Evolutionary conservation across 1,139 yeast species (phyloP).

Genomic region (Suhomyces wounanorum): DNA sequence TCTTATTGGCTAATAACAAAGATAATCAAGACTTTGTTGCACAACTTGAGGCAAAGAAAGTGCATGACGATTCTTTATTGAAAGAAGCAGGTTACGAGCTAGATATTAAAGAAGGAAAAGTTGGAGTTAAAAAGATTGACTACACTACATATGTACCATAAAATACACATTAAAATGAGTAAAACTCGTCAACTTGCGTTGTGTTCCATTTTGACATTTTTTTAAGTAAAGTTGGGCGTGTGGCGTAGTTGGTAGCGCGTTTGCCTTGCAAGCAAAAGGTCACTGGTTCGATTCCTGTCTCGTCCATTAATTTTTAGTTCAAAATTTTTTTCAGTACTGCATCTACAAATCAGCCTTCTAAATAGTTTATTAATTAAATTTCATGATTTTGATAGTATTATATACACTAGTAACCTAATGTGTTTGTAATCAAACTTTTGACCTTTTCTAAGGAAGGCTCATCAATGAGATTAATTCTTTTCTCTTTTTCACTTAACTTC

Average conservation of each 20-base stretch:
- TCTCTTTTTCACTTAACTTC: constrained; percentile 66
- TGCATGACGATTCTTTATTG: constrained; percentile 36
- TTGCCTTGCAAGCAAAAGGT: constrained; percentile 68
- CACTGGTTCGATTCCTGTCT: constrained; percentile 69
- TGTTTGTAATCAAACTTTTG: constrained; percentile 56
- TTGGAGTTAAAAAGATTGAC: constrained; percentile 19
- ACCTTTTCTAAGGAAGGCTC: constrained; percentile 72
- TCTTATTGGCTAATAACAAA: constrained; percentile 60
- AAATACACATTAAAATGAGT: no score
- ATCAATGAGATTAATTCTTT: constrained; percentile 76
- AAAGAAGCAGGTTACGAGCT: constrained; percentile 45
- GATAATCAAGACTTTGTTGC: constrained; percentile 78
- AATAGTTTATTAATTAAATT: no score
- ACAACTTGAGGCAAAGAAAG: constrained; percentile 39
- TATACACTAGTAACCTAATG: not conserved
- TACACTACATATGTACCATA: not conserved
- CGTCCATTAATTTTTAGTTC: constrained; percentile 40
- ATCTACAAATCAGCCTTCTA: no score
- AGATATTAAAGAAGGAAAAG: constrained; percentile 39
- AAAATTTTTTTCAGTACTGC: no score
- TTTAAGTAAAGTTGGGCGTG: constrained; percentile 49
- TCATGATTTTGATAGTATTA: not conserved
- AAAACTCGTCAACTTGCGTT: no score
- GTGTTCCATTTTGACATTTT: no score
- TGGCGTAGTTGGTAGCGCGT: constrained; percentile 76